Evolutionary conservation across 305 asterid species (phyloP), one percentile per base, ranked within the genome.

Genomic region (Coffea humblotiana): DNA sequence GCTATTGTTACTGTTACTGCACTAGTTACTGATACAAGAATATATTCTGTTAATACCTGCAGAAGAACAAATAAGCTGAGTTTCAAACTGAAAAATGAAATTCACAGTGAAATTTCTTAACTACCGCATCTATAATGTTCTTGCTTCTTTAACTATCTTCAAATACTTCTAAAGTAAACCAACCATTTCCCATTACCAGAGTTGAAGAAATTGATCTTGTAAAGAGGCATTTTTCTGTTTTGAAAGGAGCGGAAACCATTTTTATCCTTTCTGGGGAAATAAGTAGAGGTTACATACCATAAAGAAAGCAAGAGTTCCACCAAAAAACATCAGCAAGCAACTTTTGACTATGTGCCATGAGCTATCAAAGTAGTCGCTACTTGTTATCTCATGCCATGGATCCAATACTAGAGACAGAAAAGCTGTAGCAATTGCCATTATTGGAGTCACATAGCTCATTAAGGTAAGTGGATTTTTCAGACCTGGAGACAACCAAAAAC

Each of bases 1-100:
- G 98, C 99, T 79, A 96, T 96, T 52, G 98, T 96, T 74, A 96
- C 97, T 29, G 98, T 96, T 78, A 96, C 97, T 16, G 99, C 99
- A 89, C 99, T 96, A 35, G 99, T 94, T 66, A 94, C 94, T 8
- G 99, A 96, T 61, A 96, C 89, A 25, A 96, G 98, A 85, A 96
- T 83, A 78, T 90, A 96, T 80, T 96, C 99, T 1, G 99, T 94
- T 85, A 96, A 87, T 71, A 96, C 99, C 99, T 96, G 96, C 88
- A 90, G 81, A 54, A 82, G 21, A 72, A 84, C 80, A 72, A 60
- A 79, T 72, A 58, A 72, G 71, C 60, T 52, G 80, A 73, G 51
- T 49, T 58, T 78, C 69, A 67, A 72, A 80, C 70, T 48, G 76
- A 77, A 54, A 74, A 81, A 65, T 11, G 49, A 65, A 76, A 45